A percentile compares a stretch with the other conserved stretches of the same genome.
These are phyloP conservation scores for Leptographium lundbergii DNA, from an alignment of 2,329 filamentous ascomycete species.

Conservation along the genomic window DNA sequence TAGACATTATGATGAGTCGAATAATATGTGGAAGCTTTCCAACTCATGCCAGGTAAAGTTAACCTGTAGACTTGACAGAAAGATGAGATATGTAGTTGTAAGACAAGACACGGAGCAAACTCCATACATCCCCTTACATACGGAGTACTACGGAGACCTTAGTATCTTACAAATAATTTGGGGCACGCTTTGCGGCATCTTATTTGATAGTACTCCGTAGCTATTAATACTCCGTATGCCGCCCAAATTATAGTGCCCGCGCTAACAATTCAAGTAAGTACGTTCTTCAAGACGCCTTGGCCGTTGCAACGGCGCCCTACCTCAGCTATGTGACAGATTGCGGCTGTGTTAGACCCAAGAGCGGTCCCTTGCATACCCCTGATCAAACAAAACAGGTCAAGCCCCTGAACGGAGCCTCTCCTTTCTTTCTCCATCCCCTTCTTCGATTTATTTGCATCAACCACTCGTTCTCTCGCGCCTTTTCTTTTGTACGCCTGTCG, in stretches of 20 bases:
- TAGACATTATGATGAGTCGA: background rate
- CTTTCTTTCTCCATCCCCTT: background rate
- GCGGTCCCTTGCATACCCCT: background rate
- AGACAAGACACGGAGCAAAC: background rate
- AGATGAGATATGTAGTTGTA: too few species aligned
- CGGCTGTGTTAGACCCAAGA: background rate
- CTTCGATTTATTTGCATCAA: background rate
- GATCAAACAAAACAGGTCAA: background rate
- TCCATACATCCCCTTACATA: background rate
- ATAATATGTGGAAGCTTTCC: background rate
- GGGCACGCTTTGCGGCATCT: background rate
- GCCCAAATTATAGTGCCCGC: background rate
- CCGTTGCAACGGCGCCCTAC: background rate
- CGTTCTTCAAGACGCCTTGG: background rate
- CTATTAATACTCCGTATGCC: too few species aligned
- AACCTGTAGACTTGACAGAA: too few species aligned
- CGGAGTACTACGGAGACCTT: too few species aligned
- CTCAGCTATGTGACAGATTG: slow-evolving; percentile 3
- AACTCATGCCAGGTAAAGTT: too few species aligned
- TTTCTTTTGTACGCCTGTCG: background rate
- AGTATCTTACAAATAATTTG: too few species aligned
- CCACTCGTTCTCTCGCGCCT: background rate
- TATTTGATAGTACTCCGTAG: background rate
- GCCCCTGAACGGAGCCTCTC: slow-evolving; percentile 1
- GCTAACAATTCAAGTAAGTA: too few species aligned